Evolutionary conservation across 2,329 filamentous ascomycete species (phyloP).

Genomic region (Phialemonium atrogriseum): DNA sequence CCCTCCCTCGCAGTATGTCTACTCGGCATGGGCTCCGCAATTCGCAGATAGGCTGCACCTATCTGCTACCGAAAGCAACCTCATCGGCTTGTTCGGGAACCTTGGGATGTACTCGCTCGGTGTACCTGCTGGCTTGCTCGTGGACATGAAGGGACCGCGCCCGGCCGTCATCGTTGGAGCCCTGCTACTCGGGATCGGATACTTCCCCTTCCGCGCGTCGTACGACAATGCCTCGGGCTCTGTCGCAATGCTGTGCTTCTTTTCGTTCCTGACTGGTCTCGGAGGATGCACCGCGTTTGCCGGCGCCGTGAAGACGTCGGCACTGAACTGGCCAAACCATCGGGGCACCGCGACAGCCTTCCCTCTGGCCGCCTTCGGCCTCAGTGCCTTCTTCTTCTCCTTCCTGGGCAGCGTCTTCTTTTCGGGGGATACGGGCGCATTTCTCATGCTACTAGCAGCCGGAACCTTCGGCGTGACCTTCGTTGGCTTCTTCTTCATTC

Average conservation of each 20-base stretch:
- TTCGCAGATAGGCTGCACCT: conserved; percentile 81
- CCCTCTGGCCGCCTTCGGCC: conserved; percentile 82
- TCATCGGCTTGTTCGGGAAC: conserved; percentile 81
- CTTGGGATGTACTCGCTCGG: conserved; percentile 91
- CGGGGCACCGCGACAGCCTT: conserved; percentile 92
- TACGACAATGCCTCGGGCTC: conserved; percentile 60
- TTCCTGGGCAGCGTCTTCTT: conserved; percentile 68
- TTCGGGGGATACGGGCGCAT: conserved; percentile 72
- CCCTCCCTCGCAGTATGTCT: conserved; percentile 68
- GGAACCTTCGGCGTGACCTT: conserved; percentile 73
- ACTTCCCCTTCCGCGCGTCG: conserved; percentile 76
- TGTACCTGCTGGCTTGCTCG: conserved; percentile 79
- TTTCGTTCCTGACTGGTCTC: conserved; percentile 76
- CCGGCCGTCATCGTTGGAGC: conserved; percentile 70
- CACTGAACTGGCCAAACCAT: conserved; percentile 84
- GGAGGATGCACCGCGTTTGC: conserved; percentile 90
- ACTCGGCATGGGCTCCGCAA: conserved; percentile 95
- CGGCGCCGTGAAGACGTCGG: conserved; percentile 76
- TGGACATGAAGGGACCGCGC: conserved; percentile 74
- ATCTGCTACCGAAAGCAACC: conserved; percentile 85
- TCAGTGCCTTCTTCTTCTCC: conserved; percentile 96
- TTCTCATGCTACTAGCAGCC: conserved; percentile 70
- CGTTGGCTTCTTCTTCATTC: conserved; percentile 75
- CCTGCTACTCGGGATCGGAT: conserved; percentile 65
- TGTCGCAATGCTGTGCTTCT: conserved; percentile 64